Percentiles rank a stretch among this genome's conserved stretches.
phyloP scores from a whole-genome alignment of 257 asterid species.

The Cynanchum wilfordii region DNA sequence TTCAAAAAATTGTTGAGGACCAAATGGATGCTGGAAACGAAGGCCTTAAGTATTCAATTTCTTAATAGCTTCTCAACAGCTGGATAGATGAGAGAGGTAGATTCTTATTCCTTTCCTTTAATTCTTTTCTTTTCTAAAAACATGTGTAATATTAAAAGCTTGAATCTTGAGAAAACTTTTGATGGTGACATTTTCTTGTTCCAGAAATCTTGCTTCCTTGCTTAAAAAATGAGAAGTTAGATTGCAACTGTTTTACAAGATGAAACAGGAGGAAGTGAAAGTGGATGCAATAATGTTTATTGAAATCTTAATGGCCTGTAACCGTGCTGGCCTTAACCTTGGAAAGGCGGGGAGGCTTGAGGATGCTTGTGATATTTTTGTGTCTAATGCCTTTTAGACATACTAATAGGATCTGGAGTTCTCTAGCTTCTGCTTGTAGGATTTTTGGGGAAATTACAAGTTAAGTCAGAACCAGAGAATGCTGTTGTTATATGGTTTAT shows the following conservation, averaged over 20 bases:
- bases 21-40: no score
- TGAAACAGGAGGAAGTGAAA: slow-evolving; percentile 41
- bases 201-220: no score
- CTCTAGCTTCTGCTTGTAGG: slow-evolving; percentile 53
- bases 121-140: no score
- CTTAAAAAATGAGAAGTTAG: no score
- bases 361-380: slow-evolving; percentile 45
- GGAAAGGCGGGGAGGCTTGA: slow-evolving; percentile 65
- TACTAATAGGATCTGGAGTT: slow-evolving; percentile 42
- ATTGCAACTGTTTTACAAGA: slow-evolving; percentile 37
- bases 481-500: slow-evolving; percentile 48
- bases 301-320: slow-evolving; percentile 51
- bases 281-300: slow-evolving; percentile 52
- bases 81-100: no score
- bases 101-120: no score
- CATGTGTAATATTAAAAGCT: no score
- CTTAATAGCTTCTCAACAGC: no score
- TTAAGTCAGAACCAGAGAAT: slow-evolving; percentile 53
- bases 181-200: no score
- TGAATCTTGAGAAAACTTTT: no score
- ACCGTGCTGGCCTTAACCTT: slow-evolving; percentile 57
- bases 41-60: no score
- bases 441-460: slow-evolving; percentile 50
- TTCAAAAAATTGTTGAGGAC: no score
- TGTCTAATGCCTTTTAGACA: slow-evolving; percentile 37